Base-by-base conservation (phyloP, 176 grass and related monocot genomes). In the Triticum urartu region DNA sequence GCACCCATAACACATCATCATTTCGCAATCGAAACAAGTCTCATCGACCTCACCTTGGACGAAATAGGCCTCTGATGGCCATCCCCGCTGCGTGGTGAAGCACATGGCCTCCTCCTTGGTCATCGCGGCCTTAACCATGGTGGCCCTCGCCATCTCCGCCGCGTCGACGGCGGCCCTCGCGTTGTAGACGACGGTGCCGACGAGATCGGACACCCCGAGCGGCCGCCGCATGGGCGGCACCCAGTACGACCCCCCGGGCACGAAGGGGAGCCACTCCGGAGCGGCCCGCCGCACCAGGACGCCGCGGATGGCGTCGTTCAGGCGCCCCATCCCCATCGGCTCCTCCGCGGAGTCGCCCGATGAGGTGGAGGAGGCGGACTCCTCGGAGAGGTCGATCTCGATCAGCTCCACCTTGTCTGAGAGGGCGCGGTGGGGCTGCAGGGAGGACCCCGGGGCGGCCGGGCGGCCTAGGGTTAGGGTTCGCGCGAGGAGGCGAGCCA, bases 191-290 rank as follows among this genome's bases (percentile, higher is more conserved):
- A 79, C 15, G 20, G 28, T 60, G 68, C 85, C 86, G 15, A 91
- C 34, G 47, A 95, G 90, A 68, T 91, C 83, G 58, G 65, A 69
- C 9, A 99, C 64, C 35, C 92, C 90, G 17, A 83, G 72, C 34
- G 80, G 86, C 14, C 83, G 90, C 69, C 76, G 80, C 22, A 91
- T 69, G 47, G 89, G 88, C 12, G 94, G 97, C 15, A 99, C 92
- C 94, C 92, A 99, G 89, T 99, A 96, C 9, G 97, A 98, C 0
- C 79, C 86, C 18, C 97, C 97, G 8, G 97, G 94, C 34, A 98
- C 82, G 76, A 98, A 98, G 75, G 94, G 97, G 9, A 98, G 90
- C 97, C 97, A 98, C 17, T 94, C 94, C 13, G 92, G 97, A 22
- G 94, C 97, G 15, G 89, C 84, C 61, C 90, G 86, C 13, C 90